Evolutionary conservation across 129 eudicot species (phyloP), one percentile per base, ranked within the genome.

Genomic region (Chrysanthemum seticuspe): DNA sequence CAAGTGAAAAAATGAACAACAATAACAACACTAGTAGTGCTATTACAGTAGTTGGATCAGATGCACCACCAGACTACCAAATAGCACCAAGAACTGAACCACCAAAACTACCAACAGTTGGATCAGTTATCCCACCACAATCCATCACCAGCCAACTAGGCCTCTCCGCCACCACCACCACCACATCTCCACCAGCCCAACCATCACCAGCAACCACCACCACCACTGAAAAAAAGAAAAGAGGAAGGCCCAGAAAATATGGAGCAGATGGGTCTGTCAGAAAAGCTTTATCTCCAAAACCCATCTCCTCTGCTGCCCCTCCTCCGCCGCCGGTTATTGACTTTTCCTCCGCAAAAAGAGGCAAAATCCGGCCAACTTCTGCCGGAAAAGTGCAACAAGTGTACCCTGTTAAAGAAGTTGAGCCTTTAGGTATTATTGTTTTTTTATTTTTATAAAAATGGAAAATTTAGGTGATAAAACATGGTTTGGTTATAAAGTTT

Each of bases 221-320:
- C 13, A 18, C 67, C 13, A 47, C 82, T 8, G 82, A 78, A 64
- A 93, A 93, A 62, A 93, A 89, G 85, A 93, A 87, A 76, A 79
- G 96, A 67, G 98, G 98, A 29, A 80, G 98, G 62, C 98, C 98
- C 10, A 87, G 96, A 79, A 93, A 93, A 79, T 93, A 89, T 56
- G 98, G 84, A 12, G 67, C 78, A 19, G 92, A 93, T 54, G 98
- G 98, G 49, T 62, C 95, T 0, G 88, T 86, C 27, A 78, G 70
- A 62, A 69, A 67, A 21, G 84, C 97, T 53, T 81, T 90, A 64
- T 88, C 99, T 16, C 94, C 97, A 49, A 88, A 88, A 74, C 97
- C 99, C 79, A 86, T 90, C 67, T 91, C 99, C 4, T 79, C 97
- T 27, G 81, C 97, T 9, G 96, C 90, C 10, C 81, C 80, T 21